Evolutionary conservation across 208 protist species (phyloP), one percentile per base, ranked within the genome.

Genomic region (Jaenimonas drosophilae): DNA sequence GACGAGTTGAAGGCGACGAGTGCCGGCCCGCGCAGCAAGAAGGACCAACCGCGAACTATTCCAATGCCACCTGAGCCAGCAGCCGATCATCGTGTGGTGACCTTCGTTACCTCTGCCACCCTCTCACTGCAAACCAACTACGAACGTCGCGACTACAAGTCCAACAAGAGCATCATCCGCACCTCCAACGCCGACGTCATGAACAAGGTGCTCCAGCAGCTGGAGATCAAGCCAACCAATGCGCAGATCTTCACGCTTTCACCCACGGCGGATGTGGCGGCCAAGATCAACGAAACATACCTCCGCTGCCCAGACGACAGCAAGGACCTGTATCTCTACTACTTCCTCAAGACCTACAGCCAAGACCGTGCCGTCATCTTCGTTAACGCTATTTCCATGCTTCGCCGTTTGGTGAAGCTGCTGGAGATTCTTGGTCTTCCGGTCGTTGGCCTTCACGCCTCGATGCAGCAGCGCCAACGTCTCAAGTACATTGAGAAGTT

Each of bases 401-500:
- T 97, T 32, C 76, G 87, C 17, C 80, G 96, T 20, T 54, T 99
- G n/a, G 64, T 92, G 24, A 85, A 94, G 45, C 44, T 98, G 4
- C 45, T 98, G 12, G 71, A 74, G 20, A 54, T 94, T 14, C 70
- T 99, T 14, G 80, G 76, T 1, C 76, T 96, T 16, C 57, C 76
- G 25, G 76, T 81, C 11, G 78, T 77, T 4, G 67, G 77, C 17
- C 53, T 99, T 2, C 96, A 99, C 60, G 96, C 95, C 36, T 70
- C 89, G 6, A 97, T 99, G 91, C 93, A 98, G 64, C 97, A 99
- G 71, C 63, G 92, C 11, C 93, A 98, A 76, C 86, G 97, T 41
- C 76, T 98, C 4, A 98, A 98, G 74, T 97, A 96, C 59, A 80
- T 98, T 23, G 97, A 98, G 49, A 76, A 87, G 61, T 97, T 96